Evolutionary conservation across 192 early-diverging fungal genomes (phyloP).

Genomic region (Coemansia sp.): DNA sequence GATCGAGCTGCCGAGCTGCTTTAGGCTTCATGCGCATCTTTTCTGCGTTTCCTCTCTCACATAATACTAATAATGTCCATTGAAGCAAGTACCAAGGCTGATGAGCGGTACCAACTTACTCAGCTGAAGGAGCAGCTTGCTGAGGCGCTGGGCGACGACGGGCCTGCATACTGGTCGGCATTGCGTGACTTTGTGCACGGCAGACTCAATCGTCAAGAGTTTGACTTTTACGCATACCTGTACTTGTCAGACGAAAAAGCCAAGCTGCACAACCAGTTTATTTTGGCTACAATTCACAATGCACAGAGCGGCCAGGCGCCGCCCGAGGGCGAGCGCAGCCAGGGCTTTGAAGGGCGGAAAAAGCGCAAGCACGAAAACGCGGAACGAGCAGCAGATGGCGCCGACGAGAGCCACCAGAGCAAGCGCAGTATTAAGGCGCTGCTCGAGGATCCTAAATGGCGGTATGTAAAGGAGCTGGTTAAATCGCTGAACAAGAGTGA

Average conservation of each 20-base stretch:
- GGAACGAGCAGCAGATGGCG: constrained; percentile 3
- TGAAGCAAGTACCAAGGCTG: constrained; percentile 16
- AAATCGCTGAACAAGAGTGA: constrained; percentile 69
- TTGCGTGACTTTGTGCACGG: constrained; percentile 74
- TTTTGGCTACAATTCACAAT: constrained; percentile 76
- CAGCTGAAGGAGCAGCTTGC: constrained; percentile 71
- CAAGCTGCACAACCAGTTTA: constrained; percentile 71
- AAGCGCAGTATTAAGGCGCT: constrained; percentile 56
- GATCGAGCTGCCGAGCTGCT: not conserved
- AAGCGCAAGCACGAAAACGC: constrained; percentile 37
- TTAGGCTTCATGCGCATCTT: too few relatives aligned
- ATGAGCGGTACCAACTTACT: constrained; percentile 52
- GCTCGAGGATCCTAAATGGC: constrained; percentile 54
- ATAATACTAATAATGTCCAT: constrained; percentile 2
- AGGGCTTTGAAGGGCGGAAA: constrained; percentile 54
- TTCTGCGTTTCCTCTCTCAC: too few relatives aligned
- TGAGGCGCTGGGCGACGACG: constrained; percentile 73
- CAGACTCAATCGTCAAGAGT: constrained; percentile 74
- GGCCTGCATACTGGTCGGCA: constrained; percentile 72
- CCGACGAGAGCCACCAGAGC: constrained; percentile 39
- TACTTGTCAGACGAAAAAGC: constrained; percentile 58
- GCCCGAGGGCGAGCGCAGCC: constrained; percentile 59
- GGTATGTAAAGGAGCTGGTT: constrained; percentile 67
- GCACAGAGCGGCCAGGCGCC: constrained; percentile 68
- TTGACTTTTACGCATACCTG: constrained; percentile 76